Conservation (phyloP, 2,329 filamentous ascomycete species). For the Cladosporium sphaerospermum region DNA sequence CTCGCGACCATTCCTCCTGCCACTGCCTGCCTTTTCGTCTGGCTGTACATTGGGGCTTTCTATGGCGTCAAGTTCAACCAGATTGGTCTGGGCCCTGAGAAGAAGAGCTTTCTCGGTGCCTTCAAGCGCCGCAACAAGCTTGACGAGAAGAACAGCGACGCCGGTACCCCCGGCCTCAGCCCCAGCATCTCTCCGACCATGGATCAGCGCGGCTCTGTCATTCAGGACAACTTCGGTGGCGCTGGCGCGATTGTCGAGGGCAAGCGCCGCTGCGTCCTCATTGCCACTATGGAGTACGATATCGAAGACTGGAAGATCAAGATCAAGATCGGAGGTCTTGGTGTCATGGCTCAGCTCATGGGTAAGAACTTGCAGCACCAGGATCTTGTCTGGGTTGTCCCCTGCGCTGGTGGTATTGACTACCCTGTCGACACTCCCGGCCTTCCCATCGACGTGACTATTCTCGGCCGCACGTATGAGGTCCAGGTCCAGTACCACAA, state of each 20-base stretch:
- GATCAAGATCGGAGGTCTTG: conserved; percentile 65
- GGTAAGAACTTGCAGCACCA: conserved; percentile 59
- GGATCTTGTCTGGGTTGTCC: conserved; percentile 53
- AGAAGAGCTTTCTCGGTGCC: conserved; percentile 30
- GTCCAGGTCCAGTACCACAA: conserved; percentile 59
- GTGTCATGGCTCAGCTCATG: conserved; percentile 66
- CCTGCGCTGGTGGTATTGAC: conserved; percentile 55
- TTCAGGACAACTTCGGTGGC: conserved; percentile 18
- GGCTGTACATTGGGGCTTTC: conserved; percentile 55
- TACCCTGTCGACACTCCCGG: conserved; percentile 55
- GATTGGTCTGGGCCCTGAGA: conserved; percentile 46
- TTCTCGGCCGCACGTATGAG: conserved; percentile 55
- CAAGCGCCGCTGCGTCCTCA: conserved; percentile 51
- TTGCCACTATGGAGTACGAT: conserved; percentile 67
- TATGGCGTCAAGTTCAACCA: conserved; percentile 60
- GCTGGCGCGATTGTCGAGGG: conserved; percentile 19
- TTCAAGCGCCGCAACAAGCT: conserved; percentile 17
- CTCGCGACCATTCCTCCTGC: conserved; percentile 49
- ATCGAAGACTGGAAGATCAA: conserved; percentile 65
- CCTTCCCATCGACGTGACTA: conserved; percentile 56
- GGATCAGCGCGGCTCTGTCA: conserved; percentile 17
- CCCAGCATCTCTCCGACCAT: conserved; percentile 7
- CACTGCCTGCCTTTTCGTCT: conserved; percentile 46
- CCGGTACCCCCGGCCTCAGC: conserved; percentile 1
- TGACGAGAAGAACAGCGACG: conserved; percentile 20